A percentile compares a stretch with the other conserved stretches of the same genome.
Evolutionary conservation across 257 asterid genomes (phyloP).

Genomic region (Phtheirospermum japonicum): DNA sequence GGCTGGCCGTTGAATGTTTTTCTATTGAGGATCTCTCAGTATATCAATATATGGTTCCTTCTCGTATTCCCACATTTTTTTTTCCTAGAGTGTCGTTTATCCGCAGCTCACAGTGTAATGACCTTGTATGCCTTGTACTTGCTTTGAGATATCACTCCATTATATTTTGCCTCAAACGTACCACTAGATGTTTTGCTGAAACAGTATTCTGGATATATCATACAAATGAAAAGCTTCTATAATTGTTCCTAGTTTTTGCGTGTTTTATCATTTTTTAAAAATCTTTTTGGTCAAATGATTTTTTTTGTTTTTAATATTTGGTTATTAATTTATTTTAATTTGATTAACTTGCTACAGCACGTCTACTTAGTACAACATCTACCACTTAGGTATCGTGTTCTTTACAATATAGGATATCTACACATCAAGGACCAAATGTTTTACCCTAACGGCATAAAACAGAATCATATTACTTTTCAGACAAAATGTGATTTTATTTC

Average conservation of each 20-base stretch:
- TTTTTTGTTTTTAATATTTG: background rate
- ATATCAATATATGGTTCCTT: slow-evolving; percentile 10
- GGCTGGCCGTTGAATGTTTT: slow-evolving; percentile 24
- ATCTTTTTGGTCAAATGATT: background rate
- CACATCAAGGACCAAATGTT: too few relatives aligned
- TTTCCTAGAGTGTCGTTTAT: background rate
- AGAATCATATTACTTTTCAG: too few relatives aligned
- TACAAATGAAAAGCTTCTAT: slow-evolving; percentile 13
- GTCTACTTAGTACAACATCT: too few relatives aligned
- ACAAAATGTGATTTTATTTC: too few relatives aligned
- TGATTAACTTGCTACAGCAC: too few relatives aligned
- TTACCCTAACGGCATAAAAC: too few relatives aligned
- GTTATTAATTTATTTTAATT: too few relatives aligned
- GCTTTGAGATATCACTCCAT: background rate
- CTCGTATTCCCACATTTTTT: background rate
- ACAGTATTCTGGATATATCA: slow-evolving; percentile 2
- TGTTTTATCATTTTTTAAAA: slow-evolving; percentile 21
- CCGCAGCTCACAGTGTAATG: background rate
- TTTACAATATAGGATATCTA: too few relatives aligned
- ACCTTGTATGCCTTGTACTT: slow-evolving; percentile 5
- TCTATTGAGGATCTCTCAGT: slow-evolving; percentile 14
- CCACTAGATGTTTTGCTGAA: slow-evolving; percentile 14
- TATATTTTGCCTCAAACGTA: slow-evolving; percentile 2
- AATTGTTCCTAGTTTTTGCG: slow-evolving; percentile 9
- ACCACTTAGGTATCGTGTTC: too few relatives aligned